A percentile compares a stretch with the other conserved stretches of the same genome.
Evolutionary conservation across 257 asterid species (phyloP).

Genomic region (Catharanthus roseus): DNA sequence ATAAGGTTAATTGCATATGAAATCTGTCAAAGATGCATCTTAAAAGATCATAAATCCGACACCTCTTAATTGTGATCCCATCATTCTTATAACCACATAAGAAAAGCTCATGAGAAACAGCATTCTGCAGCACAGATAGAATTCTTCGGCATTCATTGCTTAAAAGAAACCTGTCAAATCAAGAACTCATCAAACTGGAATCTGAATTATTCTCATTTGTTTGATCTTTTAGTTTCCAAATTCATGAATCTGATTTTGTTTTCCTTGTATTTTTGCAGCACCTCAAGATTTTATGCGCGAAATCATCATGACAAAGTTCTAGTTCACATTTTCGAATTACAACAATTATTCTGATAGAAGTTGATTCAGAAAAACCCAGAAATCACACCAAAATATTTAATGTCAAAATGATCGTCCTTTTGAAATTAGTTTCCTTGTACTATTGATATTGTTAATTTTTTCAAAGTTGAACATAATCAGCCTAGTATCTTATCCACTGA

Average conservation of each 20-base stretch:
- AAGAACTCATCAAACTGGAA: background rate
- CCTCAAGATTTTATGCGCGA: constrained; percentile 63
- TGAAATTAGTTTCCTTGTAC: background rate
- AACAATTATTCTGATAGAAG: background rate
- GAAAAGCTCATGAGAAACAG: too few relatives aligned
- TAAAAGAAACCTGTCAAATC: too few relatives aligned
- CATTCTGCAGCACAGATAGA: background rate
- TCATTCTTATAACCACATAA: background rate
- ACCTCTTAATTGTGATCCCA: background rate
- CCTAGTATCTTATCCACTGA: too few relatives aligned
- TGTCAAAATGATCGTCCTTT: background rate
- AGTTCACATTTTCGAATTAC: background rate
- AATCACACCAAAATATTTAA: background rate
- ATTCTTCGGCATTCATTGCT: background rate
- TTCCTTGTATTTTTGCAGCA: constrained; percentile 38
- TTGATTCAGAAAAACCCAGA: background rate
- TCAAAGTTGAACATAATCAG: background rate
- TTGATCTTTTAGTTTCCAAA: background rate
- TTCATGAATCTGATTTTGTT: background rate
- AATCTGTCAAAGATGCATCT: background rate
- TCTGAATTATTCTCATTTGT: background rate
- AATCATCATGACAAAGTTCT: constrained; percentile 48
- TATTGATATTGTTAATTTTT: background rate
- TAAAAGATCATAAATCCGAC: background rate
- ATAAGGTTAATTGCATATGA: background rate